Conservation (phyloP, 306 rosid species). For the Luffa aegyptiaca region DNA sequence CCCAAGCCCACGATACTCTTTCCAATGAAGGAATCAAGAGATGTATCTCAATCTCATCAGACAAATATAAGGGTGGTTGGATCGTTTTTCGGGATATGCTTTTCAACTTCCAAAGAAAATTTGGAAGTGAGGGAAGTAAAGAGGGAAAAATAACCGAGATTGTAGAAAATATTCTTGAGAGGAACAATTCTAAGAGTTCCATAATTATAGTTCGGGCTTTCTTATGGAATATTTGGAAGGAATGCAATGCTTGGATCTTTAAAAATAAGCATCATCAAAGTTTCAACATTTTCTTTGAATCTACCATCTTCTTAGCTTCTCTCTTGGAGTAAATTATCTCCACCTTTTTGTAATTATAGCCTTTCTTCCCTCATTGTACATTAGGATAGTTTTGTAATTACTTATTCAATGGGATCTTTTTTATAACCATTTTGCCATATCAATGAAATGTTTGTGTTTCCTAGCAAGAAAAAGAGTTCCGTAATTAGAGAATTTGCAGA, state of each 20-base stretch:
- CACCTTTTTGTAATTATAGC: too few relatives aligned
- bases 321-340: too few relatives aligned
- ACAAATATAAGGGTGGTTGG: not conserved
- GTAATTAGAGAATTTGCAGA: not conserved
- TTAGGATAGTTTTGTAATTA: too few relatives aligned
- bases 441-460: too few relatives aligned
- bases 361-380: too few relatives aligned
- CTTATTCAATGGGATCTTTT: too few relatives aligned
- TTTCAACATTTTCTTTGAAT: too few relatives aligned
- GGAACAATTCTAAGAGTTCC: not conserved
- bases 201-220: not conserved
- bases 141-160: not conserved
- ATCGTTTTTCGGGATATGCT: not conserved
- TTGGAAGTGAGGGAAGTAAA: not conserved
- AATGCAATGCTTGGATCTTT: too few relatives aligned
- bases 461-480: not conserved
- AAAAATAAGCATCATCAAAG: too few relatives aligned
- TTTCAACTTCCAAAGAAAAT: not conserved
- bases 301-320: too few relatives aligned
- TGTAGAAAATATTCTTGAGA: not conserved
- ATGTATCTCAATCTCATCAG: not conserved
- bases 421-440: too few relatives aligned
- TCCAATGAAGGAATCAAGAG: not conserved
- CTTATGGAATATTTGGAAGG: too few relatives aligned
- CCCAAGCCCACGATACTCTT: not conserved